Evolutionary conservation across 2,329 filamentous ascomycete species (phyloP).

Genomic region (Xylaria sp.): DNA sequence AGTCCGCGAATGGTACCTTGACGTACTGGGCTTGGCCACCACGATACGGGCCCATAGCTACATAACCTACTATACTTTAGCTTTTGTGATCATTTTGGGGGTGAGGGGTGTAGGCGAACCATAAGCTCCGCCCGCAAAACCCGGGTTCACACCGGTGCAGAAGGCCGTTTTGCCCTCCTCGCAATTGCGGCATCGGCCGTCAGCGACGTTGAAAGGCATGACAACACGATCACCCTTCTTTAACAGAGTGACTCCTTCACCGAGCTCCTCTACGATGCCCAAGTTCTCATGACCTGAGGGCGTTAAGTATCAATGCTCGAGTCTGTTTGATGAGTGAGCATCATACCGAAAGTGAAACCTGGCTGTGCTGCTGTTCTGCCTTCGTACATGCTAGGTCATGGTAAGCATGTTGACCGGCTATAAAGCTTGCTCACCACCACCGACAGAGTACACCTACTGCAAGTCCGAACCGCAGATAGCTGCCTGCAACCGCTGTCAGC

Average conservation of each 20-base stretch:
- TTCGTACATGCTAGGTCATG: conserved; percentile 8
- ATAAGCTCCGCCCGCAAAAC: conserved; percentile 17
- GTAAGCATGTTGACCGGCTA: neutral
- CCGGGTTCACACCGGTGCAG: conserved; percentile 17
- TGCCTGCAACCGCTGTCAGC: neutral
- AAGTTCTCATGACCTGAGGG: conserved; percentile 10
- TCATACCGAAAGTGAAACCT: conserved; percentile 15
- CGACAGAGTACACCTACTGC: neutral
- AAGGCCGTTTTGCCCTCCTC: conserved; percentile 18
- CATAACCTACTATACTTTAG: conserved; percentile 1
- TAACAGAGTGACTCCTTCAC: conserved; percentile 9
- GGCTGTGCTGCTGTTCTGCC: conserved; percentile 13
- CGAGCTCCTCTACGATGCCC: conserved; percentile 12
- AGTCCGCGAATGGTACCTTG: conserved; percentile 14
- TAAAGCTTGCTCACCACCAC: neutral
- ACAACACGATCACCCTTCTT: conserved; percentile 17
- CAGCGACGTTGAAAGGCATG: conserved; percentile 16
- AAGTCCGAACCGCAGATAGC: conserved; percentile 19
- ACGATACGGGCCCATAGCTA: conserved; percentile 15
- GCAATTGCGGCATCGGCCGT: conserved; percentile 18
- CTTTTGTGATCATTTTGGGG: too few relatives aligned
- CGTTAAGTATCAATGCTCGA: neutral
- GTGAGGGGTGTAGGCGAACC: neutral
- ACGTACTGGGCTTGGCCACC: conserved; percentile 18
- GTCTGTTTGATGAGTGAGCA: too few relatives aligned